Conservation (phyloP, 2,329 filamentous ascomycete genomes). For the Furcasterigmium sp. region DNA sequence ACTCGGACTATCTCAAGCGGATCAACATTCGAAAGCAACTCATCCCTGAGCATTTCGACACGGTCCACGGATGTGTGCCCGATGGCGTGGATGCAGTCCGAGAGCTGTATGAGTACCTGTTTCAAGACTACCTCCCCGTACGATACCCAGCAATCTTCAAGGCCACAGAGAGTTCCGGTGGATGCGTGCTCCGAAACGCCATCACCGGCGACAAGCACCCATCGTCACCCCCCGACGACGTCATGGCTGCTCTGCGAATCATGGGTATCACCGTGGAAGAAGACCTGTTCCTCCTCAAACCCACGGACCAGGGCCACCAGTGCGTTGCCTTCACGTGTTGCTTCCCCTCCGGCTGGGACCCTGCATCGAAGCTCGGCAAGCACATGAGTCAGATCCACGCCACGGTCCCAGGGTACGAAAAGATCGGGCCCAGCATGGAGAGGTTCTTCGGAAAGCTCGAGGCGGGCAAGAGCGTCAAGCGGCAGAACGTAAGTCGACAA, state of each 20-base stretch:
- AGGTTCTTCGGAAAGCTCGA: slow-evolving; percentile 42
- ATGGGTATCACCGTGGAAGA: slow-evolving; percentile 50
- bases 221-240: slow-evolving; percentile 19
- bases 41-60: slow-evolving; percentile 29
- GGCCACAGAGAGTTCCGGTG: neutral
- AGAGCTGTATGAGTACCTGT: slow-evolving; percentile 43
- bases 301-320: slow-evolving; percentile 34
- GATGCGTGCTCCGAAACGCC: slow-evolving; percentile 22
- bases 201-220: slow-evolving; percentile 28
- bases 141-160: slow-evolving; percentile 41
- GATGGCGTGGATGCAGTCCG: slow-evolving; percentile 33
- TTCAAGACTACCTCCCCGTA: slow-evolving; percentile 39
- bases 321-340: slow-evolving; percentile 46
- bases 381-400: slow-evolving; percentile 42
- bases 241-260: slow-evolving; percentile 27
- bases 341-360: slow-evolving; percentile 47
- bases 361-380: slow-evolving; percentile 42
- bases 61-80: slow-evolving; percentile 36
- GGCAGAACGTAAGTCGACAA: slow-evolving; percentile 38
- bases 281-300: slow-evolving; percentile 45
- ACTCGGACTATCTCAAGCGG: slow-evolving; percentile 41
- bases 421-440: slow-evolving; percentile 51
- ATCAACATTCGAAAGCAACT: slow-evolving; percentile 32
- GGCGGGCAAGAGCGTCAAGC: slow-evolving; percentile 41
- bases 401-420: slow-evolving; percentile 49